Percentiles rank a stretch among this genome's conserved stretches.
Evolutionary conservation across 805 yeast species (phyloP).

Genomic region (Metschnikowia drakensbergensis): DNA sequence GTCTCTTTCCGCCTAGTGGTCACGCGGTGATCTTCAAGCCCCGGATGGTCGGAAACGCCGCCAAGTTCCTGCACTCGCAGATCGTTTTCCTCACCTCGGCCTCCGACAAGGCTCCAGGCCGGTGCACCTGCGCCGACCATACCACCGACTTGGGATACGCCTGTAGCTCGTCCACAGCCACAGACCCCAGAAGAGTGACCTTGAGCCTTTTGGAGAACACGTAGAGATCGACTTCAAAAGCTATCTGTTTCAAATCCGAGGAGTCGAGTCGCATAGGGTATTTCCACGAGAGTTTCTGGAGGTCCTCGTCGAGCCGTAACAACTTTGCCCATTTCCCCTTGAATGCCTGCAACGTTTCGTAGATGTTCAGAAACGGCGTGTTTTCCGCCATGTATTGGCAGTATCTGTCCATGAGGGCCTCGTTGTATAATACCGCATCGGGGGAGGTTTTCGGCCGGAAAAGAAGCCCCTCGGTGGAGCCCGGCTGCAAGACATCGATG

Average conservation of each 20-base stretch:
- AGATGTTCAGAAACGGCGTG: constrained; percentile 12
- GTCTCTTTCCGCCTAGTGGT: not conserved
- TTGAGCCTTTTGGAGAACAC: constrained; percentile 6
- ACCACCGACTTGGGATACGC: constrained; percentile 6
- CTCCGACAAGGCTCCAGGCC: not conserved
- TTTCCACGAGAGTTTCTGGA: constrained; percentile 27
- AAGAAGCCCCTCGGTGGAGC: constrained; percentile 7
- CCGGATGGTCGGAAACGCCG: not conserved
- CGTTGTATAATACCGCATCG: constrained; percentile 15
- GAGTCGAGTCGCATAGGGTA: constrained; percentile 23
- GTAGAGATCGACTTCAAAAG: constrained; percentile 8
- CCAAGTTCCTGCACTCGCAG: not conserved
- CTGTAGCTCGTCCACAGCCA: constrained; percentile 6
- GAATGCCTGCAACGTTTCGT: constrained; percentile 9
- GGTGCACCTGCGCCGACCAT: constrained; percentile 6
- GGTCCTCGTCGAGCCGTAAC: constrained; percentile 25
- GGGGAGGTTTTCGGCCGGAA: constrained; percentile 3
- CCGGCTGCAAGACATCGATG: constrained; percentile 9
- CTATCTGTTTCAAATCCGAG: not conserved
- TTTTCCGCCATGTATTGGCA: constrained; percentile 8
- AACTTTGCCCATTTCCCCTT: constrained; percentile 13
- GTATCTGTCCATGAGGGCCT: constrained; percentile 15
- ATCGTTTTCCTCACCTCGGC: not conserved
- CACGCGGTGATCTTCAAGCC: not conserved
- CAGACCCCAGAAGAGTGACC: constrained; percentile 5